Evolutionary conservation across 1,284 basidiomycete species (phyloP).

Genomic region (Lentinula novae-zelandiae): DNA sequence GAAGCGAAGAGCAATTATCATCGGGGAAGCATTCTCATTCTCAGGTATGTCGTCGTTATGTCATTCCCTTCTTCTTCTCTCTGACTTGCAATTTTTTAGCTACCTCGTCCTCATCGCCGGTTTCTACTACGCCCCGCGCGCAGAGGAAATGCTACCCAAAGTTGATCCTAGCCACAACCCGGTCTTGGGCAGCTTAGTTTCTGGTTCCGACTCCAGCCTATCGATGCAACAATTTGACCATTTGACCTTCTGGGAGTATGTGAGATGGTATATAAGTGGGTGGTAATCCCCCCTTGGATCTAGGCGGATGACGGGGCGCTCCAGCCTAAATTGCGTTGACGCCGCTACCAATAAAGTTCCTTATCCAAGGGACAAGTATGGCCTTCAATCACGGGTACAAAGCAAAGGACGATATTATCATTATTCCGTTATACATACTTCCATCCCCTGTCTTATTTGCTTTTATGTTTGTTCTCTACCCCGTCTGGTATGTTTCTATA

Average conservation of each 20-base stretch:
- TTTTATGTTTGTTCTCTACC: neutral
- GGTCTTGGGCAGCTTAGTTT: neutral
- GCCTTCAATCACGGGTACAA: neutral
- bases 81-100: constrained; percentile 30
- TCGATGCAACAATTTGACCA: constrained; percentile 7
- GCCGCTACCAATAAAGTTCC: neutral
- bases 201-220: neutral
- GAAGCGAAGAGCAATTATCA: constrained; percentile 98
- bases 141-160: constrained; percentile 30
- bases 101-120: constrained; percentile 79
- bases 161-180: constrained; percentile 1
- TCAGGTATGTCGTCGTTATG: constrained; percentile 55
- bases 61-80: neutral
- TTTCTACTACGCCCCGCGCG: constrained; percentile 71
- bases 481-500: neutral
- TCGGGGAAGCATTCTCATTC: constrained; percentile 87
- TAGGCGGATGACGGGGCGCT: neutral
- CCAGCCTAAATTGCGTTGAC: neutral
- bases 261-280: constrained; percentile 12
- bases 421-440: neutral
- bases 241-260: constrained; percentile 11
- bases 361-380: neutral
- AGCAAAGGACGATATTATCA: neutral
- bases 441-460: neutral
- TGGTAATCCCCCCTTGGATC: neutral